Evolutionary conservation across 2,329 filamentous ascomycete species (phyloP).

Genomic region (Neospermospora avenae): DNA sequence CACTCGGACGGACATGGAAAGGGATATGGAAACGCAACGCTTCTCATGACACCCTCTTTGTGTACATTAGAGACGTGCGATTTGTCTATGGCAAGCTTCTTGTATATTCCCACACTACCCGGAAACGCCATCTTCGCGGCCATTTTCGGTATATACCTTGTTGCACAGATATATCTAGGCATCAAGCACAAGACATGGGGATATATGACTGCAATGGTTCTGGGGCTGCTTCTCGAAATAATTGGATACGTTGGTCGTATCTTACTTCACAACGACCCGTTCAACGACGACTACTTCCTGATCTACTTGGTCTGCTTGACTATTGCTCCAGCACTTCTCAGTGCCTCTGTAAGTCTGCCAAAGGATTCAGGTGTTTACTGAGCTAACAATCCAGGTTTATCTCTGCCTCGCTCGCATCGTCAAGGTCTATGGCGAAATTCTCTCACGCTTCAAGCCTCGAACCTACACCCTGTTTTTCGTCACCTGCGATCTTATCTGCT

Average conservation of each 20-base stretch:
- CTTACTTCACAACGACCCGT: constrained; percentile 51
- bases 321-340: constrained; percentile 47
- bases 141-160: constrained; percentile 44
- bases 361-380: neutral
- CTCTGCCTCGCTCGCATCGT: constrained; percentile 55
- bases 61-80: constrained; percentile 39
- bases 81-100: constrained; percentile 52
- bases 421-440: constrained; percentile 48
- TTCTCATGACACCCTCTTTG: constrained; percentile 20
- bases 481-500: constrained; percentile 54
- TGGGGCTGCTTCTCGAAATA: constrained; percentile 49
- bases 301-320: constrained; percentile 55
- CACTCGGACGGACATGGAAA: constrained; percentile 10
- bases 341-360: constrained; percentile 42
- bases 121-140: constrained; percentile 53
- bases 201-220: constrained; percentile 47
- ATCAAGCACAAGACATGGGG: constrained; percentile 53
- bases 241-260: constrained; percentile 53
- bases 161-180: constrained; percentile 45
- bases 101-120: constrained; percentile 55
- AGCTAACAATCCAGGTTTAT: constrained; percentile 44
- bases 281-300: constrained; percentile 51
- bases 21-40: constrained; percentile 28
- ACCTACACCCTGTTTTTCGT: constrained; percentile 48
- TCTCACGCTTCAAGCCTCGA: constrained; percentile 45